Conservation (phyloP, 768 basidiomycete species). For the Cystofilobasidium capitatum region DNA sequence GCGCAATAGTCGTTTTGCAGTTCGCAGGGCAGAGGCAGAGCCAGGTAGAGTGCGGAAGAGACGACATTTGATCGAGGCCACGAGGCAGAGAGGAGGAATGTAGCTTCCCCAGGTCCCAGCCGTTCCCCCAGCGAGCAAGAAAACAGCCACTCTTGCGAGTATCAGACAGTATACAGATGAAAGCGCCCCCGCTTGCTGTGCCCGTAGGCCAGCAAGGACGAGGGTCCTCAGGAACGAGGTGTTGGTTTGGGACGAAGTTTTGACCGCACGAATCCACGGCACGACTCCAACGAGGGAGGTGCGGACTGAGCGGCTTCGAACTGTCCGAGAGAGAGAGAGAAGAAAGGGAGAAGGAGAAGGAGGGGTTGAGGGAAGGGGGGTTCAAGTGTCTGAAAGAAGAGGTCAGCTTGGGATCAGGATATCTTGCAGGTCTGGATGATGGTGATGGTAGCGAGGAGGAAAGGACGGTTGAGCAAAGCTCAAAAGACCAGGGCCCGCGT, state of each 20-base stretch:
- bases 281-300: slow-evolving; percentile 1
- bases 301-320: slow-evolving; percentile 23
- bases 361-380: not conserved
- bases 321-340: not conserved
- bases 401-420: not conserved
- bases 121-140: not conserved
- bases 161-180: not conserved
- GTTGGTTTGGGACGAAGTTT: slow-evolving; percentile 17
- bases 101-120: not conserved
- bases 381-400: no score
- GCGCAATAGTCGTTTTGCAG: no score
- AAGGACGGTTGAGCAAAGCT: not conserved
- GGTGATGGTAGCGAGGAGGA: not conserved
- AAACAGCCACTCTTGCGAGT: not conserved
- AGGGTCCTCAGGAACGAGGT: not conserved
- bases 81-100: not conserved
- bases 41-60: not conserved
- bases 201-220: not conserved
- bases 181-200: not conserved
- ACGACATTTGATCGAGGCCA: not conserved
- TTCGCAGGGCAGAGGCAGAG: no score
- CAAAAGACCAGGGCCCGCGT: not conserved
- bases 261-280: slow-evolving; percentile 22
- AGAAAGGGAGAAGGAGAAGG: not conserved
- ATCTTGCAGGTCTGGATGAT: not conserved